Evolutionary conservation across 345 rosid species (phyloP).

Genomic region (Dimocarpus longan): DNA sequence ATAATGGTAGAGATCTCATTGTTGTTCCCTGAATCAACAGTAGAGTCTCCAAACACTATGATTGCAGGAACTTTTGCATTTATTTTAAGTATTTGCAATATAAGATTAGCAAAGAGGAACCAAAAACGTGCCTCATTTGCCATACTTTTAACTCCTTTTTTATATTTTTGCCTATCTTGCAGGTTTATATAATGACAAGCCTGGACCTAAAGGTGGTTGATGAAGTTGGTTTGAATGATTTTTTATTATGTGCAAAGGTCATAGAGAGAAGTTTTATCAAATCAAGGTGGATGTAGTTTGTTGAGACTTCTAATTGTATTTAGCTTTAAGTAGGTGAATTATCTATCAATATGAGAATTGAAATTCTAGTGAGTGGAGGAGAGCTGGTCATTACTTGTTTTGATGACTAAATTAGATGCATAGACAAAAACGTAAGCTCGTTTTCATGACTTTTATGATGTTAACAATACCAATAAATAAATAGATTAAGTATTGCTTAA

Average conservation of each 20-base stretch:
- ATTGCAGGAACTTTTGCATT: constrained; percentile 55
- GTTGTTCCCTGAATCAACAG: constrained; percentile 86
- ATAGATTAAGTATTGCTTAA: not conserved
- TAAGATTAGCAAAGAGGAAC: constrained; percentile 33
- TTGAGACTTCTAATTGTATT: constrained; percentile 32
- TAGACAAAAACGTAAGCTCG: not conserved
- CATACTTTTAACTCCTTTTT: constrained; percentile 32
- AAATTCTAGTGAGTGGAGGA: not conserved
- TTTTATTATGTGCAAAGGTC: constrained; percentile 7
- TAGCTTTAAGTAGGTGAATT: not conserved
- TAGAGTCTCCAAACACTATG: constrained; percentile 79
- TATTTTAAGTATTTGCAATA: constrained; percentile 33
- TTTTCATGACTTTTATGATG: not conserved
- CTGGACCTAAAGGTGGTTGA: constrained; percentile 23
- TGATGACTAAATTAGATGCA: not conserved
- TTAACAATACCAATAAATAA: not conserved
- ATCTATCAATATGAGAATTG: not conserved
- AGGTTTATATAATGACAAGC: not conserved
- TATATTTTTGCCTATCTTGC: not conserved
- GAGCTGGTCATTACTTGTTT: not conserved
- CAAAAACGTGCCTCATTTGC: constrained; percentile 21
- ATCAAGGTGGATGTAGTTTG: constrained; percentile 26
- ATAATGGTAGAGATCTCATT: constrained; percentile 62
- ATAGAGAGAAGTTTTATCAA: constrained; percentile 8
- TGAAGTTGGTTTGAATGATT: constrained; percentile 37